Base-by-base conservation (phyloP, 176 grass and related monocot species). In the Puya raimondii region DNA sequence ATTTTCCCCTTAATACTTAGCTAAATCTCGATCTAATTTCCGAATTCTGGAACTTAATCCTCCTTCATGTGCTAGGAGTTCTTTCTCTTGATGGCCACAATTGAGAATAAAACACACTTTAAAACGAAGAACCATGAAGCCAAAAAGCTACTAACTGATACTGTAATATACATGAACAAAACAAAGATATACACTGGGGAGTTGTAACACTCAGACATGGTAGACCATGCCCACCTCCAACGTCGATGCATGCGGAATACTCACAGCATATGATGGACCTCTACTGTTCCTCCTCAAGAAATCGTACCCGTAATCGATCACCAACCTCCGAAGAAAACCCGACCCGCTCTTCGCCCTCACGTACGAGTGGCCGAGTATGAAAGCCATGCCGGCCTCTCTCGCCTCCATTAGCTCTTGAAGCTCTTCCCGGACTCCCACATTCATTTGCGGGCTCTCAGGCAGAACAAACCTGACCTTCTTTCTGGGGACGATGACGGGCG, bases 201-300 rank as follows among this genome's bases (percentile, higher is more conserved):
- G 18, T 20, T 10, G 54, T 58, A 58, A 15, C 15, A 58, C 65
- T 91, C 71, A 99, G 50, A 99, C 90, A 88, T 82, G 65, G 64
- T 99, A 99, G 3, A 99, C 77, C 89, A 93, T 99, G 48, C 94
- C 89, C 9, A 99, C 94, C 80, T 99, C 94, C 17, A 99, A 78
- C 3, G 89, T 99, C 4, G 94, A 93, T 12, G 89, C 89, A 70
- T 99, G 80, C 0, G 89, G 94, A 29, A 99, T 74, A 79, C 74
- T 84, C 47, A 90, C 87, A 18, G 84, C 89, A 67, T 99, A 99
- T 42, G 54, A 78, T 25, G 94, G 84, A 0, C 89, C 81, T 21
- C 94, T 78, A 79, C 94, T 93, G 77, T 99, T 99, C 74, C 89
- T 64, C 69, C 89, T 79, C 75, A 99, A 61, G 81, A 99, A 99